These are phyloP conservation scores for Prunus mongolica DNA, from an alignment of 306 rosid species.

Conservation along the genomic window DNA sequence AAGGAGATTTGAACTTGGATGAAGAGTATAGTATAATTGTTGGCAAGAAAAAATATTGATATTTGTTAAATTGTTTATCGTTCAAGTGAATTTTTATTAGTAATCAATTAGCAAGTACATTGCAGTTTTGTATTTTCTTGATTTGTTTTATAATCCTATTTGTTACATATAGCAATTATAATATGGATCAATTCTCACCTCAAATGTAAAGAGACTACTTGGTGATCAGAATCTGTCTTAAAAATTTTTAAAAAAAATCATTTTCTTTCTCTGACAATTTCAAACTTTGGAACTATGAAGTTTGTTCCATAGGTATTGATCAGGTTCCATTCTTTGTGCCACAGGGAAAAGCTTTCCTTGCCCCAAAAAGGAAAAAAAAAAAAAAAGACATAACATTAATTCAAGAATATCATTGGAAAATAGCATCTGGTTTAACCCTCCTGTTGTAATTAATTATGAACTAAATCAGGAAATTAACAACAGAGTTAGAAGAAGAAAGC, in stretches of 20 bases:
- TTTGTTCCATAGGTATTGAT: conserved; percentile 4
- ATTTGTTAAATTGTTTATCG: no score
- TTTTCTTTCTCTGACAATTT: neutral
- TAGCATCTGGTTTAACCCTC: neutral
- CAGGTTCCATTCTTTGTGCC: conserved; percentile 2
- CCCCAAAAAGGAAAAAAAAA: neutral
- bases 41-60: no score
- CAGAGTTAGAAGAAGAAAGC: neutral
- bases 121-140: no score
- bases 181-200: neutral
- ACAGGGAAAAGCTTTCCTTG: neutral
- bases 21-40: no score
- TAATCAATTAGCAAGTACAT: no score
- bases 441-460: neutral
- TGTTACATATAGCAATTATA: no score
- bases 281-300: neutral
- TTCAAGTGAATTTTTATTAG: no score
- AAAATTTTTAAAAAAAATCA: no score
- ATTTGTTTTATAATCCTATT: no score
- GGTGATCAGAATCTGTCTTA: neutral
- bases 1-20: rapidly evolving
- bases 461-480: neutral
- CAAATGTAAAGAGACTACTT: neutral
- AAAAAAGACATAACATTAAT: no score
- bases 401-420: neutral